Evolutionary conservation across 768 basidiomycete genomes (phyloP), one percentile per base, ranked within the genome.

Genomic region (Naematelia aurantialba): DNA sequence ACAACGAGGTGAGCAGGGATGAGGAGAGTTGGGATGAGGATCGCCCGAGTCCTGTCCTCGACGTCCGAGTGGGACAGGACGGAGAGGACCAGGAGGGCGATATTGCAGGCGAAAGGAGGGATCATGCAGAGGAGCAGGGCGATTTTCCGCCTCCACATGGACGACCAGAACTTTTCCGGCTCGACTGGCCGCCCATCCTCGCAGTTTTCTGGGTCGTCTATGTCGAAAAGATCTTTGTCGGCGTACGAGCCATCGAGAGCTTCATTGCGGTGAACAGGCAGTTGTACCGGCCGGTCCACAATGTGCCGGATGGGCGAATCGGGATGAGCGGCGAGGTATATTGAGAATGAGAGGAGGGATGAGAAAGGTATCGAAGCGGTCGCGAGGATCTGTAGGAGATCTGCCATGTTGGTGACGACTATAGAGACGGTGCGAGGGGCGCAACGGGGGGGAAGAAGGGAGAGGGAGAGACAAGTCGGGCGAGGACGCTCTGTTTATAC

Each of bases 211-310:
- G 70, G 61, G 39, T 74, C 68, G 22, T 63, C 47, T 3, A 74
- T 27, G 42, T 69, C 66, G 62, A 74, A 74, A 10, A 69, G 67
- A 55, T 74, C 72, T 42, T 73, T 73, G 24, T 63, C 66, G 24
- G 60, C 57, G 21, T 30, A 12, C 4, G 26, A 31, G 3, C 58
- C 64, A 39, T 63, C 49, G 17, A 73, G 54, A 8, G 42, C 59
- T 45, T 73, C 72, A 34, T 66, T 57, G 4, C 52, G 58, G 29
- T 60, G 56, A 2, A 48, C 61, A 0, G 72, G 72, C 5, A 73
- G 60, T 5, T 60, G 53, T 29, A 73, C 65, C 14, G 29, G 52
- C 8, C 30, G 49, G 25, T 52, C 25, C 21, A 63, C 51, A 22
- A 63, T 52, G 14, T n/a, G 21, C 19, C 45, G 58, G 10, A 58